A percentile compares a stretch with the other conserved stretches of the same genome.
These are phyloP conservation scores for Heterobasidion occidentale DNA, from an alignment of 1,284 basidiomycete species.

Conservation along the genomic window DNA sequence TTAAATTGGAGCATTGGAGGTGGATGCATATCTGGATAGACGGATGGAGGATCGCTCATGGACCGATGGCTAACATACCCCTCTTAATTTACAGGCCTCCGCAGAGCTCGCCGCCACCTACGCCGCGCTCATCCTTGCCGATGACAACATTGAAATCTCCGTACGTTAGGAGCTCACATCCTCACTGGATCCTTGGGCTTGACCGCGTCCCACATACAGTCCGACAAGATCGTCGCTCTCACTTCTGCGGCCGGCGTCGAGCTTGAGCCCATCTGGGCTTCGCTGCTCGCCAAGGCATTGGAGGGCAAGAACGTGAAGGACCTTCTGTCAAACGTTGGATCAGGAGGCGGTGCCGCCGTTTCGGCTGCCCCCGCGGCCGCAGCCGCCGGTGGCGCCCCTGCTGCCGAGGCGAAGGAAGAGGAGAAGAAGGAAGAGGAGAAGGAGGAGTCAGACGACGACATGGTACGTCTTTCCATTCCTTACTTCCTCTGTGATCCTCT, in stretches of 20 bases:
- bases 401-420: conserved; percentile 51
- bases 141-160: conserved; percentile 95
- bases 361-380: conserved; percentile 49
- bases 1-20: background rate
- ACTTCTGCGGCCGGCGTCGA: conserved; percentile 81
- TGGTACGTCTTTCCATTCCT: conserved; percentile 48
- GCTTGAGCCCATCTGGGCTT: conserved; percentile 96
- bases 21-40: background rate
- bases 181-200: background rate
- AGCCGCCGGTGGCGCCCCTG: conserved; percentile 51
- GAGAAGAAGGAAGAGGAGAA: conserved; percentile 81
- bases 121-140: conserved; percentile 93
- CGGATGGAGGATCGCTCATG: background rate
- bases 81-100: conserved; percentile 37
- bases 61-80: background rate
- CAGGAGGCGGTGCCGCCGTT: conserved; percentile 75
- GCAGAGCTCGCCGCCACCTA: conserved; percentile 83
- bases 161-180: conserved; percentile 41
- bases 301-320: conserved; percentile 98
- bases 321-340: conserved; percentile 85
- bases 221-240: conserved; percentile 87
- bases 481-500: background rate
- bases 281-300: conserved; percentile 93
- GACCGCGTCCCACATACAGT: conserved; percentile 32
- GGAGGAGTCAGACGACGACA: conserved; percentile 88